These are phyloP conservation scores for Pulveroboletus sp. DNA, from an alignment of 768 basidiomycete species.

Conservation along the genomic window DNA sequence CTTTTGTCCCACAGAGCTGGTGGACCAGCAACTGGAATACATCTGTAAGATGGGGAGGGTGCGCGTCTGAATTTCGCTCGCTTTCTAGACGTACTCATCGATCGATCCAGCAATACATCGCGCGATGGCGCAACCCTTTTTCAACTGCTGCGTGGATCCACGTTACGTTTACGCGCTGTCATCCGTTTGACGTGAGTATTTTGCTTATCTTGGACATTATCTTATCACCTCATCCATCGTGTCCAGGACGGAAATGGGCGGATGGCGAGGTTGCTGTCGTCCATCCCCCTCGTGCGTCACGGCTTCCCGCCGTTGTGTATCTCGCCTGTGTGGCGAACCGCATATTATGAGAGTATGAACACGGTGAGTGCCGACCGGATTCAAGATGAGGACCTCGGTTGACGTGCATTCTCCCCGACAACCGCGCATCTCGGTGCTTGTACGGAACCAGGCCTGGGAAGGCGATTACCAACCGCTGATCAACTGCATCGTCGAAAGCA, in stretches of 20 bases:
- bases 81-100: background rate
- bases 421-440: background rate
- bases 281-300: constrained; percentile 32
- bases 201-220: background rate
- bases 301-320: constrained; percentile 33
- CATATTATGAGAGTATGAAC: constrained; percentile 34
- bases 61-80: background rate
- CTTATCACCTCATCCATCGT: background rate
- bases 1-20: constrained; percentile 28
- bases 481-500: constrained; percentile 29
- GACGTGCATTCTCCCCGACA: background rate
- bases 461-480: constrained; percentile 32
- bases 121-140: constrained; percentile 36
- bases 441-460: constrained; percentile 29
- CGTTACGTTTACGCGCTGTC: constrained; percentile 33
- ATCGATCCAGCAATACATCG: constrained; percentile 32
- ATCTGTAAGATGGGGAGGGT: constrained; percentile 35
- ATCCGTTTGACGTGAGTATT: constrained; percentile 33
- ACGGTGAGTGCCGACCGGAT: constrained; percentile 16
- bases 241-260: constrained; percentile 35
- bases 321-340: constrained; percentile 19
- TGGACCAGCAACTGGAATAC: constrained; percentile 33
- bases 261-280: constrained; percentile 32
- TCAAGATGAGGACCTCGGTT: background rate
- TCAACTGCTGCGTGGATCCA: constrained; percentile 36